Percentiles rank a stretch among this genome's conserved stretches.
Conservation (phyloP, 1,284 basidiomycete species). For the Boletellus deceptivus region DNA sequence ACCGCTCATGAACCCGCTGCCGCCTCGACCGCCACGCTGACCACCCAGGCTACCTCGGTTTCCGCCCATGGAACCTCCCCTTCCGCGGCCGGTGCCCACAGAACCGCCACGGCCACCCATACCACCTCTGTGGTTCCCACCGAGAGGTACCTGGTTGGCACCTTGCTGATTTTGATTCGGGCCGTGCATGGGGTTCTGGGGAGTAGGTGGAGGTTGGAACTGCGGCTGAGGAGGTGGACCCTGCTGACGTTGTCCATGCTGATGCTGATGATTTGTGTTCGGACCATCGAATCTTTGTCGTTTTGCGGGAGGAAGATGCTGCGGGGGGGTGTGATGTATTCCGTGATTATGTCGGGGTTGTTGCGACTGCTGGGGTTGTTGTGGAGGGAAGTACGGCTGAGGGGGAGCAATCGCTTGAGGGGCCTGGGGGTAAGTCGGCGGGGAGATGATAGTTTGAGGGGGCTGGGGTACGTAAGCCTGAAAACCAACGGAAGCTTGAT, state of each 20-base stretch:
- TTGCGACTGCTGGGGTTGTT: slow-evolving; percentile 47
- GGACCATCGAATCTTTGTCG: slow-evolving; percentile 82
- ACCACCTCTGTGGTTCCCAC: slow-evolving; percentile 42
- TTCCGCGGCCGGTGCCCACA: slow-evolving; percentile 41
- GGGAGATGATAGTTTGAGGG: slow-evolving; percentile 44
- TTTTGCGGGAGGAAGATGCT: slow-evolving; percentile 77
- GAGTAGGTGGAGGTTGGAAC: slow-evolving; percentile 48
- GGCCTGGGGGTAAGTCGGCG: slow-evolving; percentile 36
- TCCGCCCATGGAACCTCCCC: slow-evolving; percentile 47
- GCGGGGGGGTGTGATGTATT: slow-evolving; percentile 61
- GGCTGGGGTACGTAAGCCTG: slow-evolving; percentile 65
- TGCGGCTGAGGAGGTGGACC: slow-evolving; percentile 35
- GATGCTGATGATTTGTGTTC: slow-evolving; percentile 47
- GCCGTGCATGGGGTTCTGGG: slow-evolving; percentile 45
- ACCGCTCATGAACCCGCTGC: slow-evolving; percentile 42
- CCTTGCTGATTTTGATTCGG: slow-evolving; percentile 39
- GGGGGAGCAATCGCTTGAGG: slow-evolving; percentile 36
- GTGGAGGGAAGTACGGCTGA: slow-evolving; percentile 42
- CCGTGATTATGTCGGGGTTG: slow-evolving; percentile 48
- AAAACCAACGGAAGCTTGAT: slow-evolving; percentile 70
- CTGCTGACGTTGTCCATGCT: slow-evolving; percentile 36
- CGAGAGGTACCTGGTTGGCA: slow-evolving; percentile 43
- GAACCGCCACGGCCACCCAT: slow-evolving; percentile 34
- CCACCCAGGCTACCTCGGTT: slow-evolving; percentile 47
- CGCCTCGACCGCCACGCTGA: slow-evolving; percentile 38